Base-by-base conservation (phyloP, 2,329 filamentous ascomycete species). In the Byssoonygena ceratinophila region DNA sequence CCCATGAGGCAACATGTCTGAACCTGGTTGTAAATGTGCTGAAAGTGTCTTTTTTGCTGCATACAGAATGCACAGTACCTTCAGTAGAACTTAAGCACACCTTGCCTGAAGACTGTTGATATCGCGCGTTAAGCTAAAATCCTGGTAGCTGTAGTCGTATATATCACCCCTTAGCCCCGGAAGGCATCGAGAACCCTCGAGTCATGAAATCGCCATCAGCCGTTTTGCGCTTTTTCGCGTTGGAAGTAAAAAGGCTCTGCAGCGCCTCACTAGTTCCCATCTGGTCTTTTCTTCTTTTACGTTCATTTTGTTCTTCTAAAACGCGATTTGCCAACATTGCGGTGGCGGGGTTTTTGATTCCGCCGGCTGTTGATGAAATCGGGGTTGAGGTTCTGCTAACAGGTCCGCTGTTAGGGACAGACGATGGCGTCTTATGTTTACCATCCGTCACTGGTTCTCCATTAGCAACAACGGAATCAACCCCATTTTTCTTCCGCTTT, bases 301-400 rank as follows among this genome's bases (percentile, higher is more conserved):
- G 77, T 62, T 85, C 82, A 47, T 91, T 85, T 66, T 96, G 87
- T 62, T 97, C 91, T 22, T 85, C 84, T 23, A 97, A 67, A 0
- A 98, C 90, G 60, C 83, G 89, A 0, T 85, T 86, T 0, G 91
- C 94, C 40, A 98, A 71, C 2, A 82, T 85, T 0, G 91, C 90
- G 0, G 92, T 92, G 52, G 87, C 79, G 0, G 87, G 75, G 60
- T 97, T 94, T 66, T 95, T 95, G 67, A 97, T 95, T 9, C 84
- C 81, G 50, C 76, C 70, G 4, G 59, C 55, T 23, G 60, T 52
- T 73, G 68, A 65, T 4, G 69, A 57, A 1, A 66, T 66, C 18
- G 65, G 59, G 0, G 64, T 72, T 3, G 66, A 59, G 48, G 63
- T 61, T 44, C 60, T 61, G 55, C 63, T 66, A 22, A 55, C 32